Conservation (phyloP, 225 moss, liverwort and hornwort genomes). For the Polytrichum commune region DNA sequence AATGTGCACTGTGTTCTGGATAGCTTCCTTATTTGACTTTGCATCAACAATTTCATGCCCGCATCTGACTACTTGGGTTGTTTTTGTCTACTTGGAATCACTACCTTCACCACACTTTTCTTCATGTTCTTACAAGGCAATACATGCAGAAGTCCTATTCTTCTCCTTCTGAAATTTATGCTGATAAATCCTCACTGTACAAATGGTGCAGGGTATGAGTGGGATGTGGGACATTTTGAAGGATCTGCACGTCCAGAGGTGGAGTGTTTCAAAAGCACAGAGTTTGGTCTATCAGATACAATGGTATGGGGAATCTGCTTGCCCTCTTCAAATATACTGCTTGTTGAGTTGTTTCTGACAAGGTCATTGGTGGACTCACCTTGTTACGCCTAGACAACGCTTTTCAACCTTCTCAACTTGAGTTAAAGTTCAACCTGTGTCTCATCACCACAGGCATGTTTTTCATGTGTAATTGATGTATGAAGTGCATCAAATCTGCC, state of each 20-base stretch:
- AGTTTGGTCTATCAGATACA: conserved; percentile 68
- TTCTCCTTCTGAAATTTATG: no score
- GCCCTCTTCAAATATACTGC: not conserved
- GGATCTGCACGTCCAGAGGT: conserved; percentile 91
- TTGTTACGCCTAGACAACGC: not conserved
- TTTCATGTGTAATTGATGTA: no score
- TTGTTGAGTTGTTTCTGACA: not conserved
- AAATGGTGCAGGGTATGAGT: conserved; percentile 79
- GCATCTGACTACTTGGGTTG: no score
- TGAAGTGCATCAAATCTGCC: no score
- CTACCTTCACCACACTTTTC: no score
- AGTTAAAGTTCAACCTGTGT: not conserved
- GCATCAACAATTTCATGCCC: no score
- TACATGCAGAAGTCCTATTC: no score
- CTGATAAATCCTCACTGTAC: no score
- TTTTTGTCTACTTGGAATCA: no score
- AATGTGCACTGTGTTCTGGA: not conserved
- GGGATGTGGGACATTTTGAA: conserved; percentile 96
- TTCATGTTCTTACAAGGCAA: no score
- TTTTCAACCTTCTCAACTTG: not conserved
- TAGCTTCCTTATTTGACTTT: no score
- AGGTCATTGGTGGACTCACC: not conserved
- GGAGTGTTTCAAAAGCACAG: conserved; percentile 92
- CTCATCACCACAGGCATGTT: not conserved
- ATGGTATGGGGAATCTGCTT: conserved; percentile 35